A percentile compares a stretch with the other conserved stretches of the same genome.
phyloP scores from a whole-genome alignment of 257 asterid genomes.

The Datura wrightii region DNA sequence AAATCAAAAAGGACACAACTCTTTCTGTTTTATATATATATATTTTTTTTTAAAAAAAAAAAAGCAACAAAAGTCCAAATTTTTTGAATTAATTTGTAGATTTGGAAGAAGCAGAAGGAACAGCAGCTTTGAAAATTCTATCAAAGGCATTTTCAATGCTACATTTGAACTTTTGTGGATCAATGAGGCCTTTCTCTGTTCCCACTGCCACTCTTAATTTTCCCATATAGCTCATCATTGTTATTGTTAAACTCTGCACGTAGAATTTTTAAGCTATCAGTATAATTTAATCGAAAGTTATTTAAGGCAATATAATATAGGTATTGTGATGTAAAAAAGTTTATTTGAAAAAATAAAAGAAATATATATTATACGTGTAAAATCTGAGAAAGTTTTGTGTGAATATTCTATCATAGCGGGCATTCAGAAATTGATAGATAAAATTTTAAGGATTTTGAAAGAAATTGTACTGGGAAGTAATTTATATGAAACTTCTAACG shows the following conservation, averaged over 20 bases:
- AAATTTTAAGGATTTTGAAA: too few species aligned
- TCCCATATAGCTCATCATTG: conserved; percentile 82
- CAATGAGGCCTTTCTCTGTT: conserved; percentile 64
- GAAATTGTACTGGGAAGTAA: neutral
- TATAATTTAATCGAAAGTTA: too few species aligned
- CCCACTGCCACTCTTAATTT: conserved; percentile 68
- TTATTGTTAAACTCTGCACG: conserved; percentile 69
- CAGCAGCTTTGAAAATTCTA: conserved; percentile 53
- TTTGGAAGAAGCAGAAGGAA: conserved; percentile 32
- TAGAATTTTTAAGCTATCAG: neutral
- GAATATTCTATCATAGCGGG: neutral
- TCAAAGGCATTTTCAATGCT: conserved; percentile 63
- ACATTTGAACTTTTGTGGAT: conserved; percentile 55
- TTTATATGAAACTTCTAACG: too few species aligned
- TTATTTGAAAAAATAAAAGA: too few species aligned
- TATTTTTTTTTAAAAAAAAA: too few species aligned
- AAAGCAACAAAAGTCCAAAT: neutral
- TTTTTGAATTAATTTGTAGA: neutral
- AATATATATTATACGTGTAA: too few species aligned
- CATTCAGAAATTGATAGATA: neutral
- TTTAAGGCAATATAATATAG: neutral
- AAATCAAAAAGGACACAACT: neutral
- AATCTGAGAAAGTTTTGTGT: neutral
- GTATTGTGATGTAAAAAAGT: neutral
- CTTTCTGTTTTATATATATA: neutral